phyloP scores from a whole-genome alignment of 1,284 basidiomycete genomes.

The Volvariella surrecta region DNA sequence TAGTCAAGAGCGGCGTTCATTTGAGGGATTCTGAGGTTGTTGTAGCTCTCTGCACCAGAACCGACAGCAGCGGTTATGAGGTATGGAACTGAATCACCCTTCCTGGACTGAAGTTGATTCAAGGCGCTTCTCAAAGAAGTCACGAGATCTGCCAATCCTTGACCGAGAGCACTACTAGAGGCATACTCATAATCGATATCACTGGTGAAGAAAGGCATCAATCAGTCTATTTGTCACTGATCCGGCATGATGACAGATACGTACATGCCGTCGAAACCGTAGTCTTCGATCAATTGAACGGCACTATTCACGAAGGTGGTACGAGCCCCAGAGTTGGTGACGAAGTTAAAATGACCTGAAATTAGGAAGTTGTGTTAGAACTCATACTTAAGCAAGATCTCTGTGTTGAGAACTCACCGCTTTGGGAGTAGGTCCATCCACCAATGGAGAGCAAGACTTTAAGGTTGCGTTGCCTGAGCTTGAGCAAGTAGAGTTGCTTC shows the following conservation, averaged over 20 bases:
- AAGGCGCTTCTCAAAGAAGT: conserved; percentile 50
- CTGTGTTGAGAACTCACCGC: conserved; percentile 20
- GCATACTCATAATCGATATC: conserved; percentile 71
- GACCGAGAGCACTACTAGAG: conserved; percentile 37
- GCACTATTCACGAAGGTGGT: conserved; percentile 65
- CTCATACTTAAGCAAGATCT: background rate
- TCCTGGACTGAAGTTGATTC: conserved; percentile 37
- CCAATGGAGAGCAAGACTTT: conserved; percentile 77
- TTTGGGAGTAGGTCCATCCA: conserved; percentile 67
- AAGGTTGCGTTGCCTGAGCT: conserved; percentile 66
- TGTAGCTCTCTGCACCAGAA: conserved; percentile 64
- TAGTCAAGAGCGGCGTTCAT: conserved; percentile 74
- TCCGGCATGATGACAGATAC: conserved; percentile 15
- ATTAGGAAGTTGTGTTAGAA: background rate
- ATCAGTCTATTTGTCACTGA: background rate
- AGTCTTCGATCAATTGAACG: conserved; percentile 73
- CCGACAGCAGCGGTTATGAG: conserved; percentile 48
- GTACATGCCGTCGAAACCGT: conserved; percentile 82
- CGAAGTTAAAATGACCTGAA: conserved; percentile 54
- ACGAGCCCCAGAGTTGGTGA: conserved; percentile 45
- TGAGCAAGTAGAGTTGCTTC: conserved; percentile 74
- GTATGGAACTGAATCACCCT: conserved; percentile 55
- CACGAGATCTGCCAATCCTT: conserved; percentile 51
- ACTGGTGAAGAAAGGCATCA: conserved; percentile 20
- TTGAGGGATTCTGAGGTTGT: conserved; percentile 54